phyloP scores from a whole-genome alignment of 176 grass and related monocot species.

The Triticum timopheevii region DNA sequence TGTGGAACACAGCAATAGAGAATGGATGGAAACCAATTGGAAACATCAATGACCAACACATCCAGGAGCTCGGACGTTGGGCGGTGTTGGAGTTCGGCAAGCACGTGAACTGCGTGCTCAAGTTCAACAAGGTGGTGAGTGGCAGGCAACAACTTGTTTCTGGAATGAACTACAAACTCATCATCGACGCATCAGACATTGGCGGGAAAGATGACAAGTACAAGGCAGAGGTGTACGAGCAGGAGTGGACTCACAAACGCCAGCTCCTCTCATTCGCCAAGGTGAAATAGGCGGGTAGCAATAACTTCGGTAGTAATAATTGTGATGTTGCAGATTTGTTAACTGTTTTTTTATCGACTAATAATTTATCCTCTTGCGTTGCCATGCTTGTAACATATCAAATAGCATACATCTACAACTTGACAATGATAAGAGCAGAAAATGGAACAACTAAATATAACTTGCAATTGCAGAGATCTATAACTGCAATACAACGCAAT shows the following conservation, averaged over 20 bases:
- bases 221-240: slow-evolving; percentile 41
- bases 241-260: background rate
- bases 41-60: slow-evolving; percentile 25
- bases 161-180: slow-evolving; percentile 41
- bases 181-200: background rate
- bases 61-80: slow-evolving; percentile 21
- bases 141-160: slow-evolving; percentile 34
- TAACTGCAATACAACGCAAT: too few species aligned
- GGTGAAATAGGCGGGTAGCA: background rate
- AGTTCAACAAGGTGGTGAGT: slow-evolving; percentile 24
- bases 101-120: background rate
- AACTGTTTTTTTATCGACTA: background rate
- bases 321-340: background rate
- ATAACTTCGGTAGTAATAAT: background rate
- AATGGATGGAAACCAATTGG: slow-evolving; percentile 18
- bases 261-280: slow-evolving; percentile 36
- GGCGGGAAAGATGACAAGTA: slow-evolving; percentile 6
- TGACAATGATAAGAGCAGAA: background rate
- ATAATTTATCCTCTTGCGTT: background rate
- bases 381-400: background rate
- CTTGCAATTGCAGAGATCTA: background rate
- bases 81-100: slow-evolving; percentile 31
- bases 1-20: background rate
- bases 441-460: background rate
- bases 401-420: background rate